These are phyloP conservation scores for Colletotrichum chlorophyti DNA, from an alignment of 2,329 filamentous ascomycete species.

Conservation along the genomic window DNA sequence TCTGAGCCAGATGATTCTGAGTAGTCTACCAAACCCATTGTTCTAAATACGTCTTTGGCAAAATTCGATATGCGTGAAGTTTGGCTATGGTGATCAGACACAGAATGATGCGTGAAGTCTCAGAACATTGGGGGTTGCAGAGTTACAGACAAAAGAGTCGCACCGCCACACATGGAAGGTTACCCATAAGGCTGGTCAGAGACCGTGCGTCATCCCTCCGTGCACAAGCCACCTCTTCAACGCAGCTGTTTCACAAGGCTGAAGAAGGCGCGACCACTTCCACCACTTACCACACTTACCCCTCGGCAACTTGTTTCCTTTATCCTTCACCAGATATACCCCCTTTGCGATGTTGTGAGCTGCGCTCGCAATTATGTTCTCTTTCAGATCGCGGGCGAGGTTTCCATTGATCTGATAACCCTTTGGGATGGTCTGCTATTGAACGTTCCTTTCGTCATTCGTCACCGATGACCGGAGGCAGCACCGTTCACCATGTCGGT, in stretches of 20 bases:
- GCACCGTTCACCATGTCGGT: slow-evolving; percentile 45
- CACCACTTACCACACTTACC: slow-evolving; percentile 4
- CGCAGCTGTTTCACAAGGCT: slow-evolving; percentile 30
- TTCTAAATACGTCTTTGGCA: neutral
- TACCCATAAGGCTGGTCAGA: slow-evolving; percentile 10
- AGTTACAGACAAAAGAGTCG: neutral
- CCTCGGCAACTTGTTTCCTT: slow-evolving; percentile 9
- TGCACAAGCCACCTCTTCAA: slow-evolving; percentile 17
- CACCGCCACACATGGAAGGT: slow-evolving; percentile 20
- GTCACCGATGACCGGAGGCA: slow-evolving; percentile 15
- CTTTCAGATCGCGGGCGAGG: neutral
- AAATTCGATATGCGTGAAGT: neutral
- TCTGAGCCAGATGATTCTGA: slow-evolving; percentile 81
- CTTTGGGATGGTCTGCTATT: slow-evolving; percentile 13
- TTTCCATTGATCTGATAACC: slow-evolving; percentile 9
- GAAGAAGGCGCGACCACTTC: slow-evolving; percentile 16
- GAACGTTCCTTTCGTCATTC: slow-evolving; percentile 10
- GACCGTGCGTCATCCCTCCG: slow-evolving; percentile 13
- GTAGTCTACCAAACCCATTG: slow-evolving; percentile 84
- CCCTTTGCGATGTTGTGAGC: slow-evolving; percentile 19
- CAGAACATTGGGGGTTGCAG: slow-evolving; percentile 23
- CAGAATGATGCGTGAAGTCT: too few relatives aligned
- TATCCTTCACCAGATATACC: neutral
- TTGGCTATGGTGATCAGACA: neutral
- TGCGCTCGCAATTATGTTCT: slow-evolving; percentile 27